phyloP scores from a whole-genome alignment of 108 stramenopile genomes.

The Schizochytrium sp. region DNA sequence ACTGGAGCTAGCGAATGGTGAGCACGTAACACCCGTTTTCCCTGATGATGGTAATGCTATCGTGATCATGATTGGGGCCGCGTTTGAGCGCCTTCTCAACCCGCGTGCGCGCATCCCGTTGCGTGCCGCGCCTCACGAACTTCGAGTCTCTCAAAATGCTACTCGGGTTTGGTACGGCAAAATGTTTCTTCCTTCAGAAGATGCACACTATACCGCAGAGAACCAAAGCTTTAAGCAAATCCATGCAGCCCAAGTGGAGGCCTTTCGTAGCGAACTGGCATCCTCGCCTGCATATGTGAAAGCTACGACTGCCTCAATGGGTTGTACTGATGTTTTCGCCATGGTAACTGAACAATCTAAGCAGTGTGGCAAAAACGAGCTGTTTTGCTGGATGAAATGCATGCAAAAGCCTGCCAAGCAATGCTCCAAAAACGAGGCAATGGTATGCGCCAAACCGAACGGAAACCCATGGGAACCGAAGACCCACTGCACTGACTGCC shows the following conservation, averaged over 20 bases:
- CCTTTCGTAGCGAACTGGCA: neutral
- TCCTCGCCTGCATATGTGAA: neutral
- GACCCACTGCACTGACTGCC: neutral
- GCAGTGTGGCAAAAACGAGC: neutral
- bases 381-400: slow-evolving; percentile 59
- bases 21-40: neutral
- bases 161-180: slow-evolving; percentile 34
- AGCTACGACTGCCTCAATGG: neutral
- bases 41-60: neutral
- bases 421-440: neutral
- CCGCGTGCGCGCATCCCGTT: neutral
- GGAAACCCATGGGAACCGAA: neutral
- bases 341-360: neutral
- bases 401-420: neutral
- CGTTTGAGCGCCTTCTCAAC: neutral
- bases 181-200: slow-evolving; percentile 20
- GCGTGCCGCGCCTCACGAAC: neutral
- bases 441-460: slow-evolving; percentile 5
- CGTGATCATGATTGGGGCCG: slow-evolving; percentile 57
- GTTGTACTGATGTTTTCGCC: slow-evolving; percentile 16
- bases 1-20: neutral
- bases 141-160: neutral
- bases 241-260: slow-evolving; percentile 11
- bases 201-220: slow-evolving; percentile 1
- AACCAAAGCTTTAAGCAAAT: neutral